Conservation (phyloP, 768 basidiomycete species). For the Calocybe indica region DNA sequence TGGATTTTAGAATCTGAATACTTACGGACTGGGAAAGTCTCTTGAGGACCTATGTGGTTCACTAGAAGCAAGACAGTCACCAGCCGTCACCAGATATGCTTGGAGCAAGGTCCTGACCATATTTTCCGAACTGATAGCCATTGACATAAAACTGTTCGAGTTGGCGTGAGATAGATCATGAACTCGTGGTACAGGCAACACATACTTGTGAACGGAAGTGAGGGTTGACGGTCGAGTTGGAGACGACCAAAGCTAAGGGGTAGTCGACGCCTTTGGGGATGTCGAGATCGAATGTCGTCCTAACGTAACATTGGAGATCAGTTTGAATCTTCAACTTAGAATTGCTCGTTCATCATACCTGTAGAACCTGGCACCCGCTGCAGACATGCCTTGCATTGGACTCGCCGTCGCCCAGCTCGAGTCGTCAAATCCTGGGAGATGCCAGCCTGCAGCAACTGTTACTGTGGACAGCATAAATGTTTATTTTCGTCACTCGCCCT, state of each 20-base stretch:
- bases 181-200: background rate
- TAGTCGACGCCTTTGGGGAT: conserved; percentile 42
- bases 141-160: conserved; percentile 32
- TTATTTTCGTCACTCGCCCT: conserved; percentile 21
- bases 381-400: conserved; percentile 34
- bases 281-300: conserved; percentile 37
- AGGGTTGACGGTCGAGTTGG: conserved; percentile 38
- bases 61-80: conserved; percentile 15
- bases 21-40: conserved; percentile 36
- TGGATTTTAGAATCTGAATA: conserved; percentile 4
- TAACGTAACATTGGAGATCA: conserved; percentile 5
- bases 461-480: background rate
- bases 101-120: conserved; percentile 19
- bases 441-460: conserved; percentile 35
- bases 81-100: background rate
- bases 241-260: conserved; percentile 36
- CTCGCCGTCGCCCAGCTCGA: conserved; percentile 34
- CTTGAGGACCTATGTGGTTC: conserved; percentile 39
- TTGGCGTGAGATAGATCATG: background rate
- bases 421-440: conserved; percentile 52
- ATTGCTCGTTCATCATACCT: conserved; percentile 18
- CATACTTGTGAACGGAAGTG: conserved; percentile 36
- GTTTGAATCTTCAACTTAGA: background rate
- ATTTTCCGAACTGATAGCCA: conserved; percentile 41
- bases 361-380: conserved; percentile 43